These are phyloP conservation scores for Ophiostoma sp. DNA, from an alignment of 2,329 filamentous ascomycete genomes.

Conservation along the genomic window DNA sequence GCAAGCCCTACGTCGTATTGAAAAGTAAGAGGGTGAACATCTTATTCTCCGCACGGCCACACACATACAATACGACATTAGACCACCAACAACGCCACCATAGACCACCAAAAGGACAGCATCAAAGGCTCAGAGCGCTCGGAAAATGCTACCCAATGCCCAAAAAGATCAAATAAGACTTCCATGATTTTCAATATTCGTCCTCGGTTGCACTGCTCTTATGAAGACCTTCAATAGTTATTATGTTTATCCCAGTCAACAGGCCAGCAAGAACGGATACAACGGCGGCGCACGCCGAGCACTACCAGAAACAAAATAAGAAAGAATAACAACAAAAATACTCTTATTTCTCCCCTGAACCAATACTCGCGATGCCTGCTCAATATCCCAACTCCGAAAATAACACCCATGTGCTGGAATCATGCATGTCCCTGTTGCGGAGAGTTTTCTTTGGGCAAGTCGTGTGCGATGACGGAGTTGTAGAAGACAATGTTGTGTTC, in stretches of 20 bases:
- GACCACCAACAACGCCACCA: background rate
- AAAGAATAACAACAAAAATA: background rate
- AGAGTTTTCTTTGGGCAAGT: background rate
- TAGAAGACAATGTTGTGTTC: background rate
- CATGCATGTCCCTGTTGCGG: background rate
- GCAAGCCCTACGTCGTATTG: background rate
- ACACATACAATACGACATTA: background rate
- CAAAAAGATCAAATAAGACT: background rate
- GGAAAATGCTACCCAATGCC: background rate
- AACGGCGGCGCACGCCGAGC: constrained; percentile 1
- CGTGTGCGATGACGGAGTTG: background rate
- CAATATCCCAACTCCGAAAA: background rate
- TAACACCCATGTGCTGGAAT: constrained; percentile 9
- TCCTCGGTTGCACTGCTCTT: background rate
- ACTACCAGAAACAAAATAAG: background rate
- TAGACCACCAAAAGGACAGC: background rate
- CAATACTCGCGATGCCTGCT: background rate
- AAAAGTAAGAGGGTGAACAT: background rate
- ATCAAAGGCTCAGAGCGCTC: constrained; percentile 1
- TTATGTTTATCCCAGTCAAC: background rate
- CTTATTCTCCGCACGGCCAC: background rate
- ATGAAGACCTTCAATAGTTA: background rate
- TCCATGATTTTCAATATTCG: background rate
- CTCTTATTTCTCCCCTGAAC: background rate
- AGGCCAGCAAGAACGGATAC: background rate